Evolutionary conservation across 2,329 filamentous ascomycete genomes (phyloP).

Genomic region (Lachnellula suecica): DNA sequence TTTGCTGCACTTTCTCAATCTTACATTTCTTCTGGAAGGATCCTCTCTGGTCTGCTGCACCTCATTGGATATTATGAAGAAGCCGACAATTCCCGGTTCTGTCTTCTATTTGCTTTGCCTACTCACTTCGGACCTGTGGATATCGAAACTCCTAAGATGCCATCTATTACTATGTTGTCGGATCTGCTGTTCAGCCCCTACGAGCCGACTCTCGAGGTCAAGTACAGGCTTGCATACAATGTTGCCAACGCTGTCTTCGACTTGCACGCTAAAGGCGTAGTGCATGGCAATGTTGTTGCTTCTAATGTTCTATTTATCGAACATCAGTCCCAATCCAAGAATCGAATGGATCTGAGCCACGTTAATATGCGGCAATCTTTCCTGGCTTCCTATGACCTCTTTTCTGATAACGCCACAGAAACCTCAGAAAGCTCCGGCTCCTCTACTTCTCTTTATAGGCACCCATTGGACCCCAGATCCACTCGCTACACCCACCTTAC

Average conservation of each 20-base stretch:
- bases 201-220: conserved; percentile 70
- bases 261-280: conserved; percentile 67
- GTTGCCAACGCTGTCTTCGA: conserved; percentile 72
- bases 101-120: conserved; percentile 74
- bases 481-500: conserved; percentile 49
- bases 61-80: conserved; percentile 75
- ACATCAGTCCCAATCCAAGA: conserved; percentile 22
- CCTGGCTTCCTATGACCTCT: conserved; percentile 73
- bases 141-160: conserved; percentile 47
- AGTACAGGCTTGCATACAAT: conserved; percentile 73
- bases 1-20: conserved; percentile 49
- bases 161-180: conserved; percentile 46
- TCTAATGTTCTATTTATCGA: conserved; percentile 66
- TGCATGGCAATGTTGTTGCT: conserved; percentile 69
- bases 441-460: conserved; percentile 48
- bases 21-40: conserved; percentile 46
- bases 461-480: conserved; percentile 61
- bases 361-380: conserved; percentile 68
- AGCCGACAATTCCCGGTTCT: conserved; percentile 65
- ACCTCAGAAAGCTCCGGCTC: conserved; percentile 17
- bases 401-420: conserved; percentile 46
- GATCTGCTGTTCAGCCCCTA: conserved; percentile 52
- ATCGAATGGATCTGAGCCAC: conserved; percentile 23
- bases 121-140: conserved; percentile 59
- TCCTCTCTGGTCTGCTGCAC: conserved; percentile 60